Base-by-base conservation (phyloP, 164 flowering plant species). In the Magnolia kwangsiensis region DNA sequence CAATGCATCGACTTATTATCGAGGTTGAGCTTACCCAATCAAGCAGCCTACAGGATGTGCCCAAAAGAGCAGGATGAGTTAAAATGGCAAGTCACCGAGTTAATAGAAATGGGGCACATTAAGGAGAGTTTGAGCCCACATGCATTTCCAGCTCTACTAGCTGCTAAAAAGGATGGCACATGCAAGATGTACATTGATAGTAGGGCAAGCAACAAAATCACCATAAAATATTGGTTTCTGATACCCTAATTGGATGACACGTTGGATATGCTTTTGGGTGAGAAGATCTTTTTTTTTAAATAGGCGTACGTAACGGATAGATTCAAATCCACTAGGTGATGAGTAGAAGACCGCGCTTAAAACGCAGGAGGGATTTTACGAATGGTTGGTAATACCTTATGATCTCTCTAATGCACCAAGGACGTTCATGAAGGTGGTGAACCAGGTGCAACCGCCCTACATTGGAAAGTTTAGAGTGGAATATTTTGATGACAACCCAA, bases 401-500 rank as follows among this genome's bases (percentile, higher is more conserved):
- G 20, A 7, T 4, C 14, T 70, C 21, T 19, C 72, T 13, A 37
- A 70, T 3, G 9, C 51, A 11, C 58, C n/a, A 29, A 51, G 24
- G 8, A 51, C 74, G 21, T 72, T 31, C 21, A 61, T 14, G 67
- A 10, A 10, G 18, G 16, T 55, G 3, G 8, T 55, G 18, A 55
- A 55, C 8, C 11, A 55, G 18, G 61, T 31, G 14, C 16, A 29
- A 9, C 0, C 7, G 19, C 67, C 67, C 4, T 27, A 59, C 1
- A 21, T 73, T 61, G 67, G 67, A 19, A 73, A 37, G 45, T 63
- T 24, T 19, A 9, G 59, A 10, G 72, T 61, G 7, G 75, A 29
- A 16, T 61, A 73, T 27, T 73, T 73, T 59, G 67, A 73, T 73
- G 67, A 61, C 16, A 73, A 63, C 16, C 51, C 61, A 11, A 31